Base-by-base conservation (phyloP, 495 filamentous ascomycete genomes). In the Hypoxylon fuscum region DNA sequence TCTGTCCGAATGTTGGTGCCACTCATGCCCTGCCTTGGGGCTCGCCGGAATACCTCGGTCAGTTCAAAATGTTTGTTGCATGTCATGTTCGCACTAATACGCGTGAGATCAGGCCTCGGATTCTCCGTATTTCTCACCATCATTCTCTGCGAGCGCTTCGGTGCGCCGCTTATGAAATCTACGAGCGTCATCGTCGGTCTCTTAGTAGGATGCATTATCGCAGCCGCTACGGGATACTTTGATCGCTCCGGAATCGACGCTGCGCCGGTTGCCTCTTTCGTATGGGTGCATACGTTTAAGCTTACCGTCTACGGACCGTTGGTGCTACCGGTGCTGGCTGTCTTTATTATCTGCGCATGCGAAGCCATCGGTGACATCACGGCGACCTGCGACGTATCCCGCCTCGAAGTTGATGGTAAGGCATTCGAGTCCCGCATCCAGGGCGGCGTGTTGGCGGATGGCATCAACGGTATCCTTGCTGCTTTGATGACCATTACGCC, bases 91-190 rank as follows among this genome's bases (percentile, higher is more conserved):
- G 21, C 8, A 3, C 51, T 20, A 11, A 18, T 7, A 31, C 1
- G n/a, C 5, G 34, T 40, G 18, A 31, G 31, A 15, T 17, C 27
- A 71, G 69, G 93, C 3, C 85, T 97, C 1, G 93, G 93, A 1
- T 96, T 97, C 77, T 85, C 87, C 20, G 93, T 96, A 35, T 97
- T 96, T 71, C 57, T 92, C n/a, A 92, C 90, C 21, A 96, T 95
- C 71, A 91, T 95, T 71, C 63, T 95, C 12, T 91, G 88, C 70
- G 92, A 95, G 73, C 84, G 89, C 6, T 95, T 93, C 73, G 93
- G 93, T 8, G 85, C 87, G 6, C 91, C 91, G 0, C 80, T 83
- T 48, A 83, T 83, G 82, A 82, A 85, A 55, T 77, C 77, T 41
- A 92, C 87, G 45, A 84, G 85, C 56, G 91, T 97, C 45, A 83